These are phyloP conservation scores for Fomitiporia mediterranea DNA, from an alignment of 1,284 basidiomycete genomes.

Conservation along the genomic window DNA sequence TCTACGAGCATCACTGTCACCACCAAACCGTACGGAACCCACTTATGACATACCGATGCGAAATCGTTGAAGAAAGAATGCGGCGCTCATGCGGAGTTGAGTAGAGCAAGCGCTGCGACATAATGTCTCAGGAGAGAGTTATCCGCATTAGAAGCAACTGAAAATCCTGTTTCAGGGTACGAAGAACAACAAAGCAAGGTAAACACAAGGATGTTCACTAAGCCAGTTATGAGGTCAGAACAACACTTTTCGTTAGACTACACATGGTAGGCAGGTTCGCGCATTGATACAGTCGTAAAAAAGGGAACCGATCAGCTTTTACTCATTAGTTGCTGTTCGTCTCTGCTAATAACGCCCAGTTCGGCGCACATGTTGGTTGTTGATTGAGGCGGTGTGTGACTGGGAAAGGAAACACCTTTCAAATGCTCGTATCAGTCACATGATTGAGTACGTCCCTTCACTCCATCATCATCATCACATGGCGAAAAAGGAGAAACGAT, in stretches of 20 bases:
- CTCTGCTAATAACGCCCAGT: too few relatives aligned
- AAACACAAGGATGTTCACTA: too few relatives aligned
- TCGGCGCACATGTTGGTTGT: background rate
- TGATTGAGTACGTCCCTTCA: background rate
- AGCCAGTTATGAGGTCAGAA: too few relatives aligned
- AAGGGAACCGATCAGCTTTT: background rate
- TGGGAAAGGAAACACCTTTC: background rate
- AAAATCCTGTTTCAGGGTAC: background rate
- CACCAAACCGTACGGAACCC: background rate
- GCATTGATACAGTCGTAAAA: background rate
- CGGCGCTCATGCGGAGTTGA: background rate
- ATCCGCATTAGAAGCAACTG: background rate
- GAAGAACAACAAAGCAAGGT: background rate
- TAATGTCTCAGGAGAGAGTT: background rate
- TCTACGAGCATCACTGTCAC: background rate
- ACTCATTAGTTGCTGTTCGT: too few relatives aligned
- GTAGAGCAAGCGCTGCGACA: background rate
- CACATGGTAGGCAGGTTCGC: background rate
- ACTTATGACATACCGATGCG: background rate
- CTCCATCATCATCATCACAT: background rate
- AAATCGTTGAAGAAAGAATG: background rate
- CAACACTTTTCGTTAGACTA: background rate
- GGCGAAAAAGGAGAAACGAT: constrained; percentile 14
- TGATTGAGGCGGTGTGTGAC: background rate
- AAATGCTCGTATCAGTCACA: background rate